These are phyloP conservation scores for Candida boidinii DNA, from an alignment of 805 yeast genomes.

Conservation along the genomic window DNA sequence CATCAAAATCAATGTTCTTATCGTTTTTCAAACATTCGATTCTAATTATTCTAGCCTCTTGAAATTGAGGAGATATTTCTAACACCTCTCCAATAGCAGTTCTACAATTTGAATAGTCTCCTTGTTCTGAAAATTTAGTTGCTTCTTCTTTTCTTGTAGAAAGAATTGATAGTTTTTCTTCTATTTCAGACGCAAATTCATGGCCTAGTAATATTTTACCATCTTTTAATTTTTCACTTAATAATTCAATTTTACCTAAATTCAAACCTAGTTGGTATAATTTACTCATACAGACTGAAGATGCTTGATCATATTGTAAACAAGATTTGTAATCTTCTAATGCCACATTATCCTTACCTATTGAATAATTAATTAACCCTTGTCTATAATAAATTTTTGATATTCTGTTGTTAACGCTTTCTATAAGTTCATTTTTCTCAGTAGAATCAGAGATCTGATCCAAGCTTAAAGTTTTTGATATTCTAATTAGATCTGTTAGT, in stretches of 20 bases:
- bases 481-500: slow-evolving; percentile 9
- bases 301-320: slow-evolving; percentile 27
- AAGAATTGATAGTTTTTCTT: slow-evolving; percentile 2
- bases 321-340: slow-evolving; percentile 42
- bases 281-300: slow-evolving; percentile 41
- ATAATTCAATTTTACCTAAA: slow-evolving; percentile 39
- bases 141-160: slow-evolving; percentile 1
- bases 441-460: too few relatives aligned
- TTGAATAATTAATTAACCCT: slow-evolving; percentile 51
- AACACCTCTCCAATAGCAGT: slow-evolving; percentile 25
- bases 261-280: slow-evolving; percentile 40
- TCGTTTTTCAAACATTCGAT: slow-evolving; percentile 17
- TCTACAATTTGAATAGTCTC: slow-evolving; percentile 19
- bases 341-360: slow-evolving; percentile 47
- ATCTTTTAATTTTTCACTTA: slow-evolving; percentile 13
- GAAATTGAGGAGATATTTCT: slow-evolving; percentile 34
- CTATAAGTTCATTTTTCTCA: slow-evolving; percentile 7
- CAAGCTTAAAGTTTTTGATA: too few relatives aligned
- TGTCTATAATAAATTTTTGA: slow-evolving; percentile 47
- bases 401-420: slow-evolving; percentile 12
- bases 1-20: slow-evolving; percentile 7
- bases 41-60: slow-evolving; percentile 26
- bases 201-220: slow-evolving; percentile 7
- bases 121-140: slow-evolving; percentile 3
- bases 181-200: slow-evolving; percentile 1